phyloP scores from a whole-genome alignment of 345 rosid species.

The Citrus maxima region DNA sequence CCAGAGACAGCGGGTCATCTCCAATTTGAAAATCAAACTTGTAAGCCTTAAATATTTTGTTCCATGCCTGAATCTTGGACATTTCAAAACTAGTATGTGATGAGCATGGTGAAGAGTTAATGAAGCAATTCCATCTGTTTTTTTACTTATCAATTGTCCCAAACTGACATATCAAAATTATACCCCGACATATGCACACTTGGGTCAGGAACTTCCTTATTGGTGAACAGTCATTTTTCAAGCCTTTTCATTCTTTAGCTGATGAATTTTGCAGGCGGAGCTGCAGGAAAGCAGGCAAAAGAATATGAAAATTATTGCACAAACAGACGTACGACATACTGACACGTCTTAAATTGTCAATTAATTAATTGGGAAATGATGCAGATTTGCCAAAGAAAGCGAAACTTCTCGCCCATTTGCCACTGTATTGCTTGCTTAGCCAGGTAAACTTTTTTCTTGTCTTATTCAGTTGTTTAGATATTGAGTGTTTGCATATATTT shows the following conservation, averaged over 20 bases:
- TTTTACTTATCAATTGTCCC: background rate
- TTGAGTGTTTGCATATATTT: background rate
- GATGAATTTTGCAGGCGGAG: slow-evolving; percentile 27
- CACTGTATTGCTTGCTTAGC: background rate
- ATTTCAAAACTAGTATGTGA: background rate
- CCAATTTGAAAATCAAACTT: slow-evolving; percentile 50
- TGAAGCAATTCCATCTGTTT: background rate
- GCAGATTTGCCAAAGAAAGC: background rate
- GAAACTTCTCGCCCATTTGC: background rate
- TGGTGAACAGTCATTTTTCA: background rate
- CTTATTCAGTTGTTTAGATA: background rate
- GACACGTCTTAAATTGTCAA: background rate
- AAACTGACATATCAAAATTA: background rate
- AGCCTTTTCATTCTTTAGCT: background rate
- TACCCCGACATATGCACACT: background rate
- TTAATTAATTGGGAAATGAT: background rate
- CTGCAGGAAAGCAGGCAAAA: slow-evolving; percentile 16
- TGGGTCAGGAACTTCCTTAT: background rate
- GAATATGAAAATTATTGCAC: background rate
- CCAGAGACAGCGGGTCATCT: slow-evolving; percentile 43
- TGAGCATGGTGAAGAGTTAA: background rate
- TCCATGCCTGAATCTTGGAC: background rate
- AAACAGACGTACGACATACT: background rate
- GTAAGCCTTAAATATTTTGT: slow-evolving; percentile 28
- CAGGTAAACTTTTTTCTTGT: background rate